Evolutionary conservation across 1,284 basidiomycete species (phyloP), one percentile per base, ranked within the genome.

Genomic region (Ustilago shanxiensis): DNA sequence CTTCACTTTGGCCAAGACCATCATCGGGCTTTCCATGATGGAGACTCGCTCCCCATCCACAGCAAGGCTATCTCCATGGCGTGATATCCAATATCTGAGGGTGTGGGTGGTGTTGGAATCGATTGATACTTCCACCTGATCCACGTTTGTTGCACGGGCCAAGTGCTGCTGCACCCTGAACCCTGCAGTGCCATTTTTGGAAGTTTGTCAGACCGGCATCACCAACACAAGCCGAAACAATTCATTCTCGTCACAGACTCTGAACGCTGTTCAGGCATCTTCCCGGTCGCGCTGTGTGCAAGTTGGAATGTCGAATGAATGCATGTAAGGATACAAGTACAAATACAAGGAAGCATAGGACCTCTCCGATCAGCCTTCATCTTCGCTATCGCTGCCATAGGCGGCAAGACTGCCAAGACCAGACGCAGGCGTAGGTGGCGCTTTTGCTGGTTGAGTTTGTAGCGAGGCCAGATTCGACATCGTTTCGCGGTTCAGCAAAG

Each of bases 341-440:
- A 52, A 31, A 35, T 29, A 28, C 14, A 33, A 20, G 3, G 50
- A 9, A 26, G 24, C 9, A 18, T 29, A 31, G 11, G 31, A 13
- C n/a, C 13, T 20, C 3, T 22, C 6, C 33, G 35, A 37, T 72
- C 33, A 72, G 49, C 41, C 35, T n/a, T 68, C 69, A 24, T 79
- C 70, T 20, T 83, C 82, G 56, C 79, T 82, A 58, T 85, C 82
- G 51, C 82, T 85, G 8, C 67, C 82, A 52, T 85, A 85, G 3
- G 77, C 80, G 8, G 83, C 76, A 6, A 85, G 56, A 29, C 78
- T 77, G 35, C 72, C 74, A 18, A 85, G 66, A 4, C 77, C 79
- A 22, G 58, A 52, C 7, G 66, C 29, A 16, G 54, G 11, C 3
- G 61, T 10, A 16, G 66, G 6, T 24, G 50, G n/a, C 7, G 49